Base-by-base conservation (phyloP, 2,329 filamentous ascomycete genomes). In the Colletotrichum nymphaeae region DNA sequence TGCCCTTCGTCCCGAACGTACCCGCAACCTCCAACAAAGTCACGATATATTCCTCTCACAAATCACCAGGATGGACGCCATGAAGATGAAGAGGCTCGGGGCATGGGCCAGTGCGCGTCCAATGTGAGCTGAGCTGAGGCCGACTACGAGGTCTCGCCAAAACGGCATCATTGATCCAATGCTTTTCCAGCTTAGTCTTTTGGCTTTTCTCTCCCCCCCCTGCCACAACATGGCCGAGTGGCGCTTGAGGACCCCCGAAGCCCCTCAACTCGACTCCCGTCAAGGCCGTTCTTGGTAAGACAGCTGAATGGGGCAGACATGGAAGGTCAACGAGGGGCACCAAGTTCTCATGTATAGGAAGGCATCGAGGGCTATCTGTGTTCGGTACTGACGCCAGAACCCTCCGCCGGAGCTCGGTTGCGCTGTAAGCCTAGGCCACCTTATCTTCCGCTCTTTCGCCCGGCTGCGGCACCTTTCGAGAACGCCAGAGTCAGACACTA, bases 401-500 rank as follows among this genome's bases (percentile, higher is more conserved):
- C 19, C 16, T n/a, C 42, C 60, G 14, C 16, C n/a, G 5, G 46
- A 28, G 49, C 46, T 26, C 46, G 46, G 19, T 4, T 49, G 59
- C 14, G 28, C 28, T 49, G 46, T 28, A 24, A n/a, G 16, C 11
- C 22, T 49, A 42, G 28, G 42, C 30, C n/a, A 22, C 30, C 19
- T 68, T 46, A n/a, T 28, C 57, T 46, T 37, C 24, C 19, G n/a
- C 35, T 26, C 19, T 46, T 49, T 60, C 46, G 56, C 19, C 58
- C 63, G 64, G 49, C 49, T 28, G 49, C 30, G 26, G 64, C 57
- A 56, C 57, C 65, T 58, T 37, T 52, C 53, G 57, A 49, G 49
- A 72, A 72, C 63, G 26, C 46, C 26, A 62, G 32, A 62, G 26
- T 32, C 26, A 62, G 32, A 62, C 59, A 56, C 65, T 46, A 67